Percentiles rank a stretch among this genome's conserved stretches.
Evolutionary conservation across 2,329 filamentous ascomycete species (phyloP).

Genomic region (Ceratocystis diversiconidia): DNA sequence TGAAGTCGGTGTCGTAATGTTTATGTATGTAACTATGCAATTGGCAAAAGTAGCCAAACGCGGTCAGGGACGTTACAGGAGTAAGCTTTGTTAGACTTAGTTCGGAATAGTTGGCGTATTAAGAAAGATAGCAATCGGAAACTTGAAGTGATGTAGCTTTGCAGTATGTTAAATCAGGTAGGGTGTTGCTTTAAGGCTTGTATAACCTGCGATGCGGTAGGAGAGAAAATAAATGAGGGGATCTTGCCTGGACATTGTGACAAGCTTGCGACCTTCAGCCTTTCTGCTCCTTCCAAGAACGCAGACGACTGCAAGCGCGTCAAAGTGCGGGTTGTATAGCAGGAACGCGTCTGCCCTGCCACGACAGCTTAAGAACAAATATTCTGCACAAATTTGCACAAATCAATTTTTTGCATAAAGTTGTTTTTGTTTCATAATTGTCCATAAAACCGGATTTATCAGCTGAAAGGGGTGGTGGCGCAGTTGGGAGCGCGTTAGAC

Average conservation of each 20-base stretch:
- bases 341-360: slow-evolving; percentile 7
- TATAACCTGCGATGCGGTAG: background rate
- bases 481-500: slow-evolving; percentile 19
- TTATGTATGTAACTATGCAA: background rate
- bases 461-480: slow-evolving; percentile 12
- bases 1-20: background rate
- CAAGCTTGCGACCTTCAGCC: slow-evolving; percentile 10
- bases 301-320: slow-evolving; percentile 9
- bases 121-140: background rate
- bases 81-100: background rate
- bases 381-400: background rate
- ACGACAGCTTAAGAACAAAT: background rate
- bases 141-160: background rate
- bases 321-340: background rate
- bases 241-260: background rate
- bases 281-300: slow-evolving; percentile 9
- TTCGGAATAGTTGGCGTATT: background rate
- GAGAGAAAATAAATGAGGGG: background rate
- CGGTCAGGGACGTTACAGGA: background rate
- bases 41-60: background rate
- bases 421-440: background rate
- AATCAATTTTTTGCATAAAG: background rate
- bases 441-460: no score
- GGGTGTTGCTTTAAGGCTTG: background rate
- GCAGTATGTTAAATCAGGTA: background rate